These are phyloP conservation scores for Corylus americana DNA, from an alignment of 306 rosid species.

Conservation along the genomic window DNA sequence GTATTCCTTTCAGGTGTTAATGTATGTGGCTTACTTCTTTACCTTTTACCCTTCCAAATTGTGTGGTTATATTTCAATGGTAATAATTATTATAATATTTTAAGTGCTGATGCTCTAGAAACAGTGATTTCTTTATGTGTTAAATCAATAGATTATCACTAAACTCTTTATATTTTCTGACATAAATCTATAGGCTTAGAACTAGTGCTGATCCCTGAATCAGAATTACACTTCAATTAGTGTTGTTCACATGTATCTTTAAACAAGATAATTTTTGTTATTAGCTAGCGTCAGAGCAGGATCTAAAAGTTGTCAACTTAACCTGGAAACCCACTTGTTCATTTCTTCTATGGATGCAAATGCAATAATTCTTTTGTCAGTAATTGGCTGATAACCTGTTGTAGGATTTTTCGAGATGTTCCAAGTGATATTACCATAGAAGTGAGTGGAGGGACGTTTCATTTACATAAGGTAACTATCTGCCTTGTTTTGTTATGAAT, in stretches of 20 bases:
- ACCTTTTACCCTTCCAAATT: neutral
- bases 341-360: neutral
- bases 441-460: slow-evolving; percentile 74
- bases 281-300: neutral
- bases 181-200: neutral
- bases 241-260: neutral
- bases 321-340: slow-evolving; percentile 4
- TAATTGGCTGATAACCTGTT: slow-evolving; percentile 32
- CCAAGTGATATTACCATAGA: slow-evolving; percentile 92
- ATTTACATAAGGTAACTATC: slow-evolving; percentile 75
- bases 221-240: neutral
- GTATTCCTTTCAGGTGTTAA: neutral
- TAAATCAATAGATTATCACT: neutral
- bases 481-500: slow-evolving; percentile 13
- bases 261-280: slow-evolving; percentile 1
- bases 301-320: slow-evolving; percentile 9
- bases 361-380: slow-evolving; percentile 7
- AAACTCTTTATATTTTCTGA: neutral
- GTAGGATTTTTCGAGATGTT: slow-evolving; percentile 98
- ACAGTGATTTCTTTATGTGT: neutral
- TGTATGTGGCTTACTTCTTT: neutral
- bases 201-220: neutral
- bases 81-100: neutral
- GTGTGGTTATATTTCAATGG: neutral
- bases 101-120: neutral